A percentile compares a stretch with the other conserved stretches of the same genome.
Evolutionary conservation across 2,329 filamentous ascomycete genomes (phyloP).

Genomic region (Kalmusia sp.): DNA sequence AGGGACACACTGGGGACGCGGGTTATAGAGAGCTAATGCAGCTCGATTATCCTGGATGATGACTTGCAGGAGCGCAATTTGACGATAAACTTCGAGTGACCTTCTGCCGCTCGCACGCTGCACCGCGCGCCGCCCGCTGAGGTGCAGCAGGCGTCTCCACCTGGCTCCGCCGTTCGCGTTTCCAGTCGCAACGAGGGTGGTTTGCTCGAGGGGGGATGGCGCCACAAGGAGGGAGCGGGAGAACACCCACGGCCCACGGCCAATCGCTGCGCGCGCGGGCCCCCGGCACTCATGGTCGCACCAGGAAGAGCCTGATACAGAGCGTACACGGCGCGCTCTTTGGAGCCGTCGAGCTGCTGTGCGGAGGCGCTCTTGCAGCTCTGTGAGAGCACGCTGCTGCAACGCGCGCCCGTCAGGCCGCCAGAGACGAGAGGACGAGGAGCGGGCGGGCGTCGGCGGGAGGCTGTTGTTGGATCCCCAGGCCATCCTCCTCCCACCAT

Average conservation of each 20-base stretch:
- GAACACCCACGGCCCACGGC: neutral
- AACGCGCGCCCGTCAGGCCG: constrained; percentile 9
- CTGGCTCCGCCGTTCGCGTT: constrained; percentile 5
- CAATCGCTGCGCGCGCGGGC: constrained; percentile 4
- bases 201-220: constrained; percentile 4
- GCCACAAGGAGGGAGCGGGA: neutral
- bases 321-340: constrained; percentile 2
- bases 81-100: constrained; percentile 12
- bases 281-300: neutral
- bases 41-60: constrained; percentile 13
- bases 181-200: constrained; percentile 6
- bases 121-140: neutral
- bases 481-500: neutral
- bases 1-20: constrained; percentile 13
- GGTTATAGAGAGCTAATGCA: constrained; percentile 10
- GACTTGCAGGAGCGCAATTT: constrained; percentile 21
- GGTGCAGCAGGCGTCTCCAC: constrained; percentile 5
- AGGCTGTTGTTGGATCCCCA: neutral
- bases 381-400: constrained; percentile 8
- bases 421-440: constrained; percentile 6
- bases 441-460: neutral
- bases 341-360: constrained; percentile 4
- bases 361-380: constrained; percentile 12
- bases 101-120: constrained; percentile 9
- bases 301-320: constrained; percentile 6